Percentiles rank a stretch among this genome's conserved stretches.
These are phyloP conservation scores for Fusarium mexicanum DNA, from an alignment of 2,329 filamentous ascomycete species.

Conservation along the genomic window DNA sequence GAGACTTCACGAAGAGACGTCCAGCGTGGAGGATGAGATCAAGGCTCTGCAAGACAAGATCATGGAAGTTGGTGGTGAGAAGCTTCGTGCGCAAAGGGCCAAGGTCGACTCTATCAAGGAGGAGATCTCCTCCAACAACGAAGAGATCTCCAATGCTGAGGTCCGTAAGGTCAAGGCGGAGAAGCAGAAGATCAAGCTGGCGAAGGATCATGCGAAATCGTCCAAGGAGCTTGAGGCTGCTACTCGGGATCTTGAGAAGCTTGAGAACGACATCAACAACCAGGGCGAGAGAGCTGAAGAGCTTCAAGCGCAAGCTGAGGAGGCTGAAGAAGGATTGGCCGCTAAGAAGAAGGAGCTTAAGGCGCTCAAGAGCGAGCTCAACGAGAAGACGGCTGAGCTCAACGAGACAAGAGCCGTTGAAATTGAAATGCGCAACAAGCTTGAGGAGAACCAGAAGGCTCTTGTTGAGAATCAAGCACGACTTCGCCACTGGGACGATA, in stretches of 20 bases:
- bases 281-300: constrained; percentile 81
- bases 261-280: constrained; percentile 80
- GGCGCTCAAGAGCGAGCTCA: constrained; percentile 83
- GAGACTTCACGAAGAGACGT: constrained; percentile 84
- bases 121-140: constrained; percentile 81
- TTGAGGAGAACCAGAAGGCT: constrained; percentile 94
- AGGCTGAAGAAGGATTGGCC: constrained; percentile 81
- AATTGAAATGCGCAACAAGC: constrained; percentile 98
- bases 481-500: constrained; percentile 87
- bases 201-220: constrained; percentile 83
- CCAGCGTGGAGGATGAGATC: constrained; percentile 91
- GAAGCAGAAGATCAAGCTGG: constrained; percentile 88
- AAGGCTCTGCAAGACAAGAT: constrained; percentile 94
- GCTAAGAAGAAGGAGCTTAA: constrained; percentile 84
- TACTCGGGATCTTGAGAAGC: constrained; percentile 75
- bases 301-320: constrained; percentile 77
- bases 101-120: constrained; percentile 91
- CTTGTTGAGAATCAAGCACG: constrained; percentile 87
- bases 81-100: constrained; percentile 86
- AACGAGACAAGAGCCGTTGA: constrained; percentile 90
- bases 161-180: constrained; percentile 91
- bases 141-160: constrained; percentile 86
- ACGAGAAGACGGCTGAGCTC: constrained; percentile 84
- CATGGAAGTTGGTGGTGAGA: constrained; percentile 97
- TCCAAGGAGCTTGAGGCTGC: constrained; percentile 81